phyloP scores from a whole-genome alignment of 441 rosid genomes.

The Croton laevigatus region DNA sequence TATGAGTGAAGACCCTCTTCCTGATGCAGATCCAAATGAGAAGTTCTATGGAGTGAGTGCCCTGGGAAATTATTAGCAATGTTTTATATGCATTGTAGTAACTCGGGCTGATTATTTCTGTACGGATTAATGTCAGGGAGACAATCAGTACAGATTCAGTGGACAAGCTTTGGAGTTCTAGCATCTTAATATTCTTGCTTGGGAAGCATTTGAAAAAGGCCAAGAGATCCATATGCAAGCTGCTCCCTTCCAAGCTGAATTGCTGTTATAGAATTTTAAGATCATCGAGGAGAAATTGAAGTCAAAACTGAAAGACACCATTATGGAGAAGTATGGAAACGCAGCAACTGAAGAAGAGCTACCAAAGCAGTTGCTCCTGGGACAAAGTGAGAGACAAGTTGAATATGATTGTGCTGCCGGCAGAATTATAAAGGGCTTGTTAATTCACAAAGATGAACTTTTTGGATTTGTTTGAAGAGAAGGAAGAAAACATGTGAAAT shows the following conservation, averaged over 20 bases:
- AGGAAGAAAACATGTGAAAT: not conserved
- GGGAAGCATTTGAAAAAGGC: constrained; percentile 90
- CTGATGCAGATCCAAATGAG: constrained; percentile 58
- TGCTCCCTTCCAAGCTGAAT: constrained; percentile 85
- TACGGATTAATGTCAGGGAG: constrained; percentile 36
- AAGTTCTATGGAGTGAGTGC: constrained; percentile 44
- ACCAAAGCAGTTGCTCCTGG: constrained; percentile 14
- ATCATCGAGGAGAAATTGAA: constrained; percentile 66
- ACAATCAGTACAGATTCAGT: constrained; percentile 71
- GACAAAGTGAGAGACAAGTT: constrained; percentile 17
- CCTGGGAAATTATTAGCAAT: not conserved
- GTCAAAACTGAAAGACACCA: constrained; percentile 57
- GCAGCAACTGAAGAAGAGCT: constrained; percentile 73
- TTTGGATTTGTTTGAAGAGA: not conserved
- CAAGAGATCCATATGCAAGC: constrained; percentile 91
- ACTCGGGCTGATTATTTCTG: not conserved
- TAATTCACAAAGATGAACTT: constrained; percentile 4
- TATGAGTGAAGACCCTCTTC: constrained; percentile 62
- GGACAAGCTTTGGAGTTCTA: constrained; percentile 87
- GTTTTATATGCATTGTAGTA: not conserved
- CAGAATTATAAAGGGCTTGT: constrained; percentile 56
- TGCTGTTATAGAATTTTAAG: constrained; percentile 57
- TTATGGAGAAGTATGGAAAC: constrained; percentile 81
- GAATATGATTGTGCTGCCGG: constrained; percentile 51
- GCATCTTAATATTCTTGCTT: constrained; percentile 71